Percentiles rank a stretch among this genome's conserved stretches.
Evolutionary conservation across 495 filamentous ascomycete genomes (phyloP).

Genomic region (Penicillium mononematosum): DNA sequence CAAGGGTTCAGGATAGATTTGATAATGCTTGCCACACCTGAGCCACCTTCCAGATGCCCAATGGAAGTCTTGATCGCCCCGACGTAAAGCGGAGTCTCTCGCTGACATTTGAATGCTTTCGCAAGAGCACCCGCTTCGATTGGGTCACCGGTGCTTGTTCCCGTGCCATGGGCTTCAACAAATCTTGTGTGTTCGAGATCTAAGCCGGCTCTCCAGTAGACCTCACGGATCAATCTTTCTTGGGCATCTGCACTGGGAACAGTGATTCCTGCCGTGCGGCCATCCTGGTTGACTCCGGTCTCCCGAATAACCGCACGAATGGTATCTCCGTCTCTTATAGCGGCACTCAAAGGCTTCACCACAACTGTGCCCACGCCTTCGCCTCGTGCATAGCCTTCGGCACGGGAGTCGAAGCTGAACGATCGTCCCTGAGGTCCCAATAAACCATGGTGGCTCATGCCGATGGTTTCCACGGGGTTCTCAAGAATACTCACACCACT

Average conservation of each 20-base stretch:
- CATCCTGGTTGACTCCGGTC: constrained; percentile 49
- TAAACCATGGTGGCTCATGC: constrained; percentile 29
- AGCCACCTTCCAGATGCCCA: constrained; percentile 47
- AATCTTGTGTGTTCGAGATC: constrained; percentile 40
- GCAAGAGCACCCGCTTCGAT: constrained; percentile 53
- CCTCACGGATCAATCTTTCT: constrained; percentile 41
- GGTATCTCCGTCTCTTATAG: constrained; percentile 41
- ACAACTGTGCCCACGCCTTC: constrained; percentile 45
- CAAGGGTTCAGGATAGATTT: constrained; percentile 40
- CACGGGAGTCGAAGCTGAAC: constrained; percentile 41
- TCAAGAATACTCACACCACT: constrained; percentile 26
- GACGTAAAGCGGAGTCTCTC: constrained; percentile 24
- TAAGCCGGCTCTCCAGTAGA: constrained; percentile 39
- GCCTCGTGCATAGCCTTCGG: constrained; percentile 46
- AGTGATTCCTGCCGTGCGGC: constrained; percentile 46
- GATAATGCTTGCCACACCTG: constrained; percentile 44
- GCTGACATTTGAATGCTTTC: constrained; percentile 23
- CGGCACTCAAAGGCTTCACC: constrained; percentile 40
- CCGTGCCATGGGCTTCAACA: constrained; percentile 49
- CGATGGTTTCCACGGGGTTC: constrained; percentile 21
- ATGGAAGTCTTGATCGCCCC: constrained; percentile 46
- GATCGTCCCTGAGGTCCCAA: constrained; percentile 38
- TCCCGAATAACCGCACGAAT: constrained; percentile 44
- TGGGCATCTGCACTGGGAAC: constrained; percentile 42
- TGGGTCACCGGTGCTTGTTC: constrained; percentile 50